Conservation (phyloP, 2,329 filamentous ascomycete species). For the Chaetomium globosum region DNA sequence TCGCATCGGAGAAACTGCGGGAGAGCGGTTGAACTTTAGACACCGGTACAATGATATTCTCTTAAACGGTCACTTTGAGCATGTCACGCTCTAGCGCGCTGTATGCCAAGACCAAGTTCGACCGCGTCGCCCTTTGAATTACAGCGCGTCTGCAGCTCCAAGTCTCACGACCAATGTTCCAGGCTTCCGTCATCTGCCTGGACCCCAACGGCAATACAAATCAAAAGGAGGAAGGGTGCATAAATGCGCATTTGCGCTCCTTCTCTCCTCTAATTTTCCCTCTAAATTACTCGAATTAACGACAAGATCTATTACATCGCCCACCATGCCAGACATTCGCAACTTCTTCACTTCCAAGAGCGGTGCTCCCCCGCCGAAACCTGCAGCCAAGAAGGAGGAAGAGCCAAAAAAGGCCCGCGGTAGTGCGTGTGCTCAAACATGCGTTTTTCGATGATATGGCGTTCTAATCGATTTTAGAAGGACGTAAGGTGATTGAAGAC, state of each 20-base stretch:
- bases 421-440: slow-evolving; percentile 44
- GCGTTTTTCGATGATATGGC: not conserved
- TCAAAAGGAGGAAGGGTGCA: not conserved
- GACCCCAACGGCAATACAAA: not conserved
- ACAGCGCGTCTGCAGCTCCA: slow-evolving; percentile 29
- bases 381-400: slow-evolving; percentile 51
- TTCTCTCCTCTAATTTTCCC: not conserved
- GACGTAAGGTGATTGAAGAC: slow-evolving; percentile 75
- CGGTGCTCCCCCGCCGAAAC: slow-evolving; percentile 56
- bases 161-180: slow-evolving; percentile 18
- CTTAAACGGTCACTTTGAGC: not conserved
- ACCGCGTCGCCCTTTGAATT: slow-evolving; percentile 31
- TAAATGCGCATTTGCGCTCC: slow-evolving; percentile 9
- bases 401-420: slow-evolving; percentile 51
- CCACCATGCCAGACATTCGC: slow-evolving; percentile 82
- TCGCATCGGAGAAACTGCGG: slow-evolving; percentile 22
- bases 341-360: slow-evolving; percentile 85
- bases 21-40: not conserved
- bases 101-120: slow-evolving; percentile 24
- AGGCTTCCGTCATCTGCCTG: slow-evolving; percentile 36
- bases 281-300: not conserved
- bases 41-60: not conserved
- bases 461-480: slow-evolving; percentile 43
- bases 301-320: slow-evolving; percentile 9
- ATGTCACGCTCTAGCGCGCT: slow-evolving; percentile 33